A percentile compares a stretch with the other conserved stretches of the same genome.
phyloP scores from a whole-genome alignment of 495 filamentous ascomycete genomes.

The Neurospora tetrasperma region DNA sequence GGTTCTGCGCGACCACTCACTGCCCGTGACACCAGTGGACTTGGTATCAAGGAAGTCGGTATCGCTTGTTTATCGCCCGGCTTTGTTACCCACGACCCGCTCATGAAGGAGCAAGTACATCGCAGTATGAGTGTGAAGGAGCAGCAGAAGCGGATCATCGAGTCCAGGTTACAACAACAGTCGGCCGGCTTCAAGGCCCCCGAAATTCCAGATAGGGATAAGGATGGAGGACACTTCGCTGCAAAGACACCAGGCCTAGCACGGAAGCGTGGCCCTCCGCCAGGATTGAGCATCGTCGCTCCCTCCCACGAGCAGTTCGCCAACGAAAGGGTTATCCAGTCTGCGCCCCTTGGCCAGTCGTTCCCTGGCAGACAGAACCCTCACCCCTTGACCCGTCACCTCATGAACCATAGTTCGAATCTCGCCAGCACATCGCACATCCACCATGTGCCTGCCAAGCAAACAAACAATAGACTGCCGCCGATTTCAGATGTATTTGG shows the following conservation, averaged over 20 bases:
- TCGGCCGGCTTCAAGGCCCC: conserved; percentile 66
- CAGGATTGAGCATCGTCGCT: conserved; percentile 88
- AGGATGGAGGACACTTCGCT: conserved; percentile 45
- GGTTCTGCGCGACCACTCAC: conserved; percentile 67
- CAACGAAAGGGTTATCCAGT: conserved; percentile 92
- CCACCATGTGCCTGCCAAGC: conserved; percentile 78
- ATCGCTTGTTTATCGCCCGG: conserved; percentile 91
- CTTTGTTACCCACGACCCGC: conserved; percentile 91
- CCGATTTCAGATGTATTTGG: conserved; percentile 93
- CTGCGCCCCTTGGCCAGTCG: conserved; percentile 87
- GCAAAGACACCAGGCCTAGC: conserved; percentile 55
- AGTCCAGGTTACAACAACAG: conserved; percentile 79
- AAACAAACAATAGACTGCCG: conserved; percentile 86
- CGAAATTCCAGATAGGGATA: conserved; percentile 31
- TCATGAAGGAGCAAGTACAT: conserved; percentile 90
- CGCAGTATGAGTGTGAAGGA: conserved; percentile 89
- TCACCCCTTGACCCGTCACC: conserved; percentile 70
- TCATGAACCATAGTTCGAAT: conserved; percentile 76
- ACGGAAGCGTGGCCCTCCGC: conserved; percentile 70
- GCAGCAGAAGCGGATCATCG: conserved; percentile 90
- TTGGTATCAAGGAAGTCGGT: conserved; percentile 84
- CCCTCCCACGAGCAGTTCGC: conserved; percentile 94
- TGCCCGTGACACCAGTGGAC: conserved; percentile 52
- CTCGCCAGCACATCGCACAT: conserved; percentile 83
- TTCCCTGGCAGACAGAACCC: conserved; percentile 86